Evolutionary conservation across 169 alveolate species (phyloP), one percentile per base, ranked within the genome.

Genomic region (Amoebophrya sp.): DNA sequence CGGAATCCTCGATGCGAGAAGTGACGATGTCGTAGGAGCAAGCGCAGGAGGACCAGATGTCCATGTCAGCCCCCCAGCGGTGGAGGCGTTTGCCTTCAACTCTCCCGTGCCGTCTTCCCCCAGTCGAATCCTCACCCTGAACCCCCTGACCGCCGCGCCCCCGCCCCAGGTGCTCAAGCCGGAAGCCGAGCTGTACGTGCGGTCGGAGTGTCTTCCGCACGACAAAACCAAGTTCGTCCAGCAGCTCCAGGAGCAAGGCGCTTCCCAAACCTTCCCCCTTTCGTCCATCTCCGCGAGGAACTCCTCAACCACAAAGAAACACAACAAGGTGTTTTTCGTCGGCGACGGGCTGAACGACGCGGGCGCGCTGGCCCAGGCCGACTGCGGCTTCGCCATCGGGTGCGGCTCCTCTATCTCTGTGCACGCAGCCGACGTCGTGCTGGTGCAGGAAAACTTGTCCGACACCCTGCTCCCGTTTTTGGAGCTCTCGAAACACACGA

Each of bases 321-420:
- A 58, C 2, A 58, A 58, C 7, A 16, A n/a, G 39, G 90, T 88
- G 40, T n/a, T 88, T 1, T 41, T 88, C 70, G 90, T 88, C 41
- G 90, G 90, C 50, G 90, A 88, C 38, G 90, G 90, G 2, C 70
- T 88, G 26, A 88, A 88, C 50, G 90, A 88, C 50, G 90, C 70
- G 34, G 78, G 70, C 10, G 90, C 90, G 31, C 70, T 88, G 70
- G 90, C 90, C 15, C 41, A 69, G 34, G 69, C 90, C 13, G 90
- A 88, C 41, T 69, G 38, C 20, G 90, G 90, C 7, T 16, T 88
- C 18, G 90, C 90, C 20, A 58, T 88, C 50, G 90, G 90, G 40
- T 88, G 78, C n/a, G 90, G 90, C 31, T 69, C 50, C 13, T 38
- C 38, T 41, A 70, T 88, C 34, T 88, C 90, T 42, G 58, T 58